Conservation (phyloP, 2,329 filamentous ascomycete genomes). For the Lasiodiplodia citricola region DNA sequence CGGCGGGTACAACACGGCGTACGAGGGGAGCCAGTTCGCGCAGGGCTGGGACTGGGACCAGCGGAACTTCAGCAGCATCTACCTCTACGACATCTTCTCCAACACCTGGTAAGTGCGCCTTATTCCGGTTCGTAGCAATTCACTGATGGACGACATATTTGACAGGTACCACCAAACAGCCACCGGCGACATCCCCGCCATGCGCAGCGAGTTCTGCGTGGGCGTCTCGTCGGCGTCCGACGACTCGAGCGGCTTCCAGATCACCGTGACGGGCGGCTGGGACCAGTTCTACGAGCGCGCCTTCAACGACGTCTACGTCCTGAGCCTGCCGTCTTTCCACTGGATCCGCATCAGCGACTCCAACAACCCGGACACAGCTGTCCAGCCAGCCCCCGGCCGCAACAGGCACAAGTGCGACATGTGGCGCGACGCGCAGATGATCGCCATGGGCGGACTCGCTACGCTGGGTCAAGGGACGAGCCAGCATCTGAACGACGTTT, state of each 20-base stretch:
- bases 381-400: not conserved
- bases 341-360: conserved; percentile 23
- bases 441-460: conserved; percentile 7
- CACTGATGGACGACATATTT: too few species aligned
- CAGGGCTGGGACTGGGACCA: conserved; percentile 9
- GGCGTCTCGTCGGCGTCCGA: conserved; percentile 19
- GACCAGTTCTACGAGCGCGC: not conserved
- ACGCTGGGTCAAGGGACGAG: not conserved
- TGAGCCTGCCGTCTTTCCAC: conserved; percentile 22
- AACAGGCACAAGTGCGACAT: conserved; percentile 17
- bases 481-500: not conserved
- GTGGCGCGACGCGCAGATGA: conserved; percentile 20
- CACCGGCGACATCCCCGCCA: conserved; percentile 12
- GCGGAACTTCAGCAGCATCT: not conserved
- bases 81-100: conserved; percentile 12
- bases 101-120: not conserved
- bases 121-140: too few species aligned
- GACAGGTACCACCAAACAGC: conserved; percentile 3
- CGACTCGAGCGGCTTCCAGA: conserved; percentile 23
- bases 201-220: conserved; percentile 22
- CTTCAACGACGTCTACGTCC: conserved; percentile 17
- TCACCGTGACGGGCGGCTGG: conserved; percentile 26
- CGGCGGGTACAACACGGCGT: conserved; percentile 10
- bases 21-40: not conserved
- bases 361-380: not conserved